Evolutionary conservation across 257 asterid species (phyloP).

Genomic region (Haberlea rhodopensis): DNA sequence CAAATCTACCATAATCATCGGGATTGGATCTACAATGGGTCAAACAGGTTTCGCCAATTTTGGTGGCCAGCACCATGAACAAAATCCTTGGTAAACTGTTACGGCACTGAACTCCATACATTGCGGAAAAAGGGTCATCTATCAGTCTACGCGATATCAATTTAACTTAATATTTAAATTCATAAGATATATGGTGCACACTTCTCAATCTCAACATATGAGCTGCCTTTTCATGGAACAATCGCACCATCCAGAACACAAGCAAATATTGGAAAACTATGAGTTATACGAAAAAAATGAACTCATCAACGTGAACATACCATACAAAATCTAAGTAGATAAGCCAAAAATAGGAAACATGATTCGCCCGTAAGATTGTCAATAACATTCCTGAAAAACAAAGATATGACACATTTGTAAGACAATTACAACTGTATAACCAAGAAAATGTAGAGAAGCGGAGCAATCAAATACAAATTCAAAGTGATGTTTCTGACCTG

Average conservation of each 20-base stretch:
- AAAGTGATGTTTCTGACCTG: constrained; percentile 45
- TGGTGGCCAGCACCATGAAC: constrained; percentile 16
- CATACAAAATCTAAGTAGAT: not conserved
- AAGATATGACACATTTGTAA: constrained; percentile 23
- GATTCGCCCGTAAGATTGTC: constrained; percentile 57
- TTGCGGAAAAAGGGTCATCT: not conserved
- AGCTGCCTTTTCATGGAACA: constrained; percentile 13
- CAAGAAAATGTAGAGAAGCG: constrained; percentile 11
- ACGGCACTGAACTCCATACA: not conserved
- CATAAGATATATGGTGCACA: not conserved
- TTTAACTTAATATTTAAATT: not conserved
- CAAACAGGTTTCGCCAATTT: not conserved
- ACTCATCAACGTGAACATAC: constrained; percentile 20
- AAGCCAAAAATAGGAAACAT: not conserved
- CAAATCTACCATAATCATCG: constrained; percentile 3
- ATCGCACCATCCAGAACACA: constrained; percentile 20
- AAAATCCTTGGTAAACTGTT: not conserved
- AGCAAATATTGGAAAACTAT: not conserved
- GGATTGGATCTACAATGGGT: not conserved
- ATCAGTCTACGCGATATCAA: constrained; percentile 12
- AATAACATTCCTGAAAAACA: constrained; percentile 45
- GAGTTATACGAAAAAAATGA: constrained; percentile 9
- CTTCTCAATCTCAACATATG: not conserved
- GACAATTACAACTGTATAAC: constrained; percentile 13
- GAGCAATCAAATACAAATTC: constrained; percentile 12